Evolutionary conservation across 2,329 filamentous ascomycete species (phyloP), one percentile per base, ranked within the genome.

Genomic region (Penicillium frequentans): DNA sequence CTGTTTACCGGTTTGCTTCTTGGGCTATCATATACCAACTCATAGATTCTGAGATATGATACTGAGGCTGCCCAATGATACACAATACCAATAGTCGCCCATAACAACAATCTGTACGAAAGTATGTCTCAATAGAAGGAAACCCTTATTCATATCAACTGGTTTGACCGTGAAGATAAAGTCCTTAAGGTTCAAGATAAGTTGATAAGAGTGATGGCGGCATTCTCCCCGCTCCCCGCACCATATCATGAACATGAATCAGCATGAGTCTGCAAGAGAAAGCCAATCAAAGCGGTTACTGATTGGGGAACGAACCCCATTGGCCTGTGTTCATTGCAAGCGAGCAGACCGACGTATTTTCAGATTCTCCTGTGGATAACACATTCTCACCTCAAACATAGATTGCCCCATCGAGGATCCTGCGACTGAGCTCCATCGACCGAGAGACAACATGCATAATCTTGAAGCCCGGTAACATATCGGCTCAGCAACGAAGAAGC

Each of bases 341-440:
- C 65, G 64, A 44, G 61, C 50, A 42, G 62, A 60, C 37, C 50
- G 21, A 23, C 21, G 21, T 23, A 23, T 23, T 3, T 23, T 23
- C 2, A 23, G 0, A 3, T 3, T 23, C 3, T 23, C 21, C 53
- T 16, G 37, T 31, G 53, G 4, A 46, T 23, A 9, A 3, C 26
- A 26, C 21, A 10, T 29, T 29, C 27, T 29, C 27, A 29, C 3
- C 10, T 11, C 27, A 11, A 13, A 29, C 24, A 23, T 43, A 73
- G 70, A 71, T 16, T 74, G 70, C 58, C 60, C 73, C 11, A 69
- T 75, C 7, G 72, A 76, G 63, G 73, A 76, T 50, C 71, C 72
- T 8, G 68, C 72, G 8, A 75, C 73, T 1, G 68, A 70, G 5
- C 54, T 71, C 7, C 68, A 72, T 39, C 66, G 67, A 27, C 70